phyloP scores from a whole-genome alignment of 805 yeast species.

The Monosporozyma yasuniensis region DNA sequence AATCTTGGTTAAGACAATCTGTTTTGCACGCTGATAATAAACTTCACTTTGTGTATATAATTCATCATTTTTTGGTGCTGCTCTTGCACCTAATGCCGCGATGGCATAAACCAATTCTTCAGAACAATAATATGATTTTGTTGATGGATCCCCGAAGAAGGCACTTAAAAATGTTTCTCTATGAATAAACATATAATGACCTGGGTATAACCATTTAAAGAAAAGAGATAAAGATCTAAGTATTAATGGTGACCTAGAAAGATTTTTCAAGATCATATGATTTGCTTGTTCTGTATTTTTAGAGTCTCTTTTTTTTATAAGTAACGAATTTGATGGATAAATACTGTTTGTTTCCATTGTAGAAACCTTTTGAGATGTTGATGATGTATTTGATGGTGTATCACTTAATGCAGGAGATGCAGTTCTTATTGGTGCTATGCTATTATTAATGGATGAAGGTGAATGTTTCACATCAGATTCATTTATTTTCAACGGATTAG shows the following conservation, averaged over 20 bases:
- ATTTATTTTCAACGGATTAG: background rate
- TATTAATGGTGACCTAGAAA: slow-evolving; percentile 20
- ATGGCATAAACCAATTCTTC: slow-evolving; percentile 42
- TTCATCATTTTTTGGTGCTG: slow-evolving; percentile 28
- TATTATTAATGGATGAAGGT: background rate
- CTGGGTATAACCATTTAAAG: slow-evolving; percentile 56
- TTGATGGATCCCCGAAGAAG: slow-evolving; percentile 36
- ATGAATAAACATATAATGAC: slow-evolving; percentile 48
- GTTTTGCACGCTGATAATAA: slow-evolving; percentile 41
- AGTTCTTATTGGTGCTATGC: background rate
- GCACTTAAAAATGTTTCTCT: slow-evolving; percentile 51
- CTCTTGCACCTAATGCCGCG: slow-evolving; percentile 46
- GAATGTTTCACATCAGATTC: background rate
- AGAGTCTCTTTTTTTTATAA: slow-evolving; percentile 11
- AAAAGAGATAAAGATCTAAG: slow-evolving; percentile 25
- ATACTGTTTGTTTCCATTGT: slow-evolving; percentile 16
- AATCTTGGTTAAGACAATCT: slow-evolving; percentile 33
- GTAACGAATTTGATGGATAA: slow-evolving; percentile 23
- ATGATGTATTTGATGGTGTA: background rate
- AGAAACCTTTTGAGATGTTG: slow-evolving; percentile 4
- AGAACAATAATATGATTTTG: slow-evolving; percentile 40
- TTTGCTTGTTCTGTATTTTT: slow-evolving; percentile 10
- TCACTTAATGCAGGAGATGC: background rate
- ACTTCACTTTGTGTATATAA: slow-evolving; percentile 32
- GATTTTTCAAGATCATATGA: slow-evolving; percentile 7